phyloP scores from a whole-genome alignment of 2,329 filamentous ascomycete genomes.

The Penicillium decumbens region DNA sequence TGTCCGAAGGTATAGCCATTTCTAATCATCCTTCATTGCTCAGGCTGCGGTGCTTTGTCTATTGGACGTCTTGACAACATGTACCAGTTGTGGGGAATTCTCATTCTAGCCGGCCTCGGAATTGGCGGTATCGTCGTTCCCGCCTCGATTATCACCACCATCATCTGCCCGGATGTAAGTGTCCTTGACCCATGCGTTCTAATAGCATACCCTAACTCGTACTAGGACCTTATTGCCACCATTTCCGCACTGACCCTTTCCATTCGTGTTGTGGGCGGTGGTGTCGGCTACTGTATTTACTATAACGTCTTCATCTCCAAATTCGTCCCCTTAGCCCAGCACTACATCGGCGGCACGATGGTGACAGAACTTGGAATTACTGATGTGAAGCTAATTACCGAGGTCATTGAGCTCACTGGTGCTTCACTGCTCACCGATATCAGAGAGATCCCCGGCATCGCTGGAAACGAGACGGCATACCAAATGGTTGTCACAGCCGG shows the following conservation, averaged over 20 bases:
- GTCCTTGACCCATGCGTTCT: background rate
- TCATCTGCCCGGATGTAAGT: slow-evolving; percentile 61
- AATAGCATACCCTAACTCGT: background rate
- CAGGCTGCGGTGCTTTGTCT: slow-evolving; percentile 53
- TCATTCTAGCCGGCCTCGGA: slow-evolving; percentile 60
- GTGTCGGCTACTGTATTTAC: slow-evolving; percentile 59
- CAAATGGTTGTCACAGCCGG: slow-evolving; percentile 53
- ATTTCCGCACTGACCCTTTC: slow-evolving; percentile 63
- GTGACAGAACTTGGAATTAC: slow-evolving; percentile 48
- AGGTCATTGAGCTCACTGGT: slow-evolving; percentile 52
- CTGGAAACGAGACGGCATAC: slow-evolving; percentile 48
- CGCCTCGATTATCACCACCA: slow-evolving; percentile 62
- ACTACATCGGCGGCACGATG: slow-evolving; percentile 52
- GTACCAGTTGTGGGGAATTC: slow-evolving; percentile 51
- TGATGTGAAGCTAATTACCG: slow-evolving; percentile 43
- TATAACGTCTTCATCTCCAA: slow-evolving; percentile 51
- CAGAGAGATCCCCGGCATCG: slow-evolving; percentile 49
- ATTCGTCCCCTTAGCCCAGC: slow-evolving; percentile 43
- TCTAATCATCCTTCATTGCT: background rate
- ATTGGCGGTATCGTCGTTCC: slow-evolving; percentile 66
- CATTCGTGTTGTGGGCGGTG: slow-evolving; percentile 64
- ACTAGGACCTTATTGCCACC: slow-evolving; percentile 60
- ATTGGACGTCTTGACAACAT: slow-evolving; percentile 52
- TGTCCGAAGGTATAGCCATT: background rate
- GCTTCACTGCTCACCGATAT: slow-evolving; percentile 51